Evolutionary conservation across 2,329 filamentous ascomycete genomes (phyloP), one percentile per base, ranked within the genome.

Genomic region (Lecanicillium sp.): DNA sequence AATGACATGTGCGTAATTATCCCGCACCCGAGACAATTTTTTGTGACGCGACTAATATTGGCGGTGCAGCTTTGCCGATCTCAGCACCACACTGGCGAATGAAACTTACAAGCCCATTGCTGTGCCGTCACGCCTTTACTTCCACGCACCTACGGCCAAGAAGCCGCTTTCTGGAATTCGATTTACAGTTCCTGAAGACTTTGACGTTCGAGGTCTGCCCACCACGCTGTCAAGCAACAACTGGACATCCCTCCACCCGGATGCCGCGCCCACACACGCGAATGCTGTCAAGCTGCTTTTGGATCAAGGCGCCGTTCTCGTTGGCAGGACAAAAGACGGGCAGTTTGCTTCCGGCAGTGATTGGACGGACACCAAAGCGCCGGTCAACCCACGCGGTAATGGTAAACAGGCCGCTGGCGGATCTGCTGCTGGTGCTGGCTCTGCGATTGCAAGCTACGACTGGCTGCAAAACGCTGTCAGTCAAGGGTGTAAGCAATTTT

Each of bases 201-300:
- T 62, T 27, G 56, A 62, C 3, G 48, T 71, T 0, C 52, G 58
- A n/a, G 82, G 82, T 2, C 60, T 82, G 0, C 69, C 70, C 11
- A 82, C 77, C 0, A 70, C 70, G 1, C 68, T 75, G 26, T 82
- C 81, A 0, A 83, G 79, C 47, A 67, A 76, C 26, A 74, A 79
- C 2, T 85, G 75, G 69, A 73, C 72, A 19, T 64, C 73, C 27
- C 61, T 84, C 3, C 76, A 80, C 46, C 64, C 68, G 1, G 57
- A 68, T 3, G 64, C 69, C 0, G 59, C 58, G 4, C 68, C 62
- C 2, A 57, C 55, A 3, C 81, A 76, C 2, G 74, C 76, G 0
- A 58, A 71, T 0, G 67, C 74, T 1, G 70, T 81, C 0, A 74
- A 79, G 43, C 66, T 69, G 2, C 61, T 87, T 1, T 68, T 85